phyloP scores from a whole-genome alignment of 768 basidiomycete species.

The Chiua virens region DNA sequence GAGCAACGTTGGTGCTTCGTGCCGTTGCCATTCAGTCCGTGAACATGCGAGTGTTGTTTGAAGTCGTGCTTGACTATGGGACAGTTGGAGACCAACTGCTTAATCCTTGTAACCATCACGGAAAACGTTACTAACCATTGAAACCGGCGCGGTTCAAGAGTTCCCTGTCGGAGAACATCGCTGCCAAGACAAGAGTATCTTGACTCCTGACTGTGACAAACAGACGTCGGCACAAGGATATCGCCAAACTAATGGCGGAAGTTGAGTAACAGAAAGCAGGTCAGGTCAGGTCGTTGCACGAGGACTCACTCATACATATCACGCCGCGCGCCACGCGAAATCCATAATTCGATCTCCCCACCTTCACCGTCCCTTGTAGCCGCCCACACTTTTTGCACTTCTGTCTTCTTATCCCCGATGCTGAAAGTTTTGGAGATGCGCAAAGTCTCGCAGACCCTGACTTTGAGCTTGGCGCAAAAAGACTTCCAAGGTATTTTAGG shows the following conservation, averaged over 20 bases:
- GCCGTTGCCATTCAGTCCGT: too few species aligned
- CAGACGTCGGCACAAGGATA: constrained; percentile 72
- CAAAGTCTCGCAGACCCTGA: constrained; percentile 62
- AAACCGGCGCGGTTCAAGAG: too few species aligned
- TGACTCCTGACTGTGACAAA: constrained; percentile 75
- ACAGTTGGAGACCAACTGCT: too few species aligned
- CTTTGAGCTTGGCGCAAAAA: constrained; percentile 64
- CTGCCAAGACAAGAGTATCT: constrained; percentile 81
- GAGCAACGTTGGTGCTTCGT: too few species aligned
- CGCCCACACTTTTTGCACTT: constrained; percentile 66
- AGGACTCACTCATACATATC: constrained; percentile 86
- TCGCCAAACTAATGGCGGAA: constrained; percentile 59
- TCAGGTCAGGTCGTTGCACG: background rate
- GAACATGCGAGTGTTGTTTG: too few species aligned
- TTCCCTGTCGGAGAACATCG: background rate
- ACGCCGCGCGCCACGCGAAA: constrained; percentile 64
- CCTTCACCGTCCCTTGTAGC: constrained; percentile 49
- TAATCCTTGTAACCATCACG: too few species aligned
- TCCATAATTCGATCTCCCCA: constrained; percentile 64
- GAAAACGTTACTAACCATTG: too few species aligned
- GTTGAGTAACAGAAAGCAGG: background rate
- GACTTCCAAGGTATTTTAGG: constrained; percentile 56
- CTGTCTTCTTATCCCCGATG: constrained; percentile 47
- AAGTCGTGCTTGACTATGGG: too few species aligned
- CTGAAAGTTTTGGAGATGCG: constrained; percentile 56